These are phyloP conservation scores for Escallonia herrerae DNA, from an alignment of 129 eudicot species.

Conservation along the genomic window DNA sequence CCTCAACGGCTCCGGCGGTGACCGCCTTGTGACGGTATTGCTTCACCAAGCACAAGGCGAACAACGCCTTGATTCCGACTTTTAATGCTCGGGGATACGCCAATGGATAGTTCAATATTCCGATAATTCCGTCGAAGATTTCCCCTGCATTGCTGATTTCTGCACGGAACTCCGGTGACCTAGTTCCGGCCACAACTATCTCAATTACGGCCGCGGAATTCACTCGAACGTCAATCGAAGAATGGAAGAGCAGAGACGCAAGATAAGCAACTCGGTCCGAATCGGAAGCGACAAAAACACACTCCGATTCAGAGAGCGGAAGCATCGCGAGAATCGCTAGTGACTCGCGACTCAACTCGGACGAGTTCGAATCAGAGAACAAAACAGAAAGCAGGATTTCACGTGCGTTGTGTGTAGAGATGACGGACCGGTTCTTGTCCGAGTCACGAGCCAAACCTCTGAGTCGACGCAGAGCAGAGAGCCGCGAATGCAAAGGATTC, in stretches of 20 bases:
- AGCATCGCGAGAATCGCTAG: constrained; percentile 54
- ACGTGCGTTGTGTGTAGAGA: constrained; percentile 39
- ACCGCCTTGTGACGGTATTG: constrained; percentile 91
- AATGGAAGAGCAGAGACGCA: constrained; percentile 51
- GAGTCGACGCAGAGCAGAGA: constrained; percentile 58
- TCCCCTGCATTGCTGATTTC: constrained; percentile 49
- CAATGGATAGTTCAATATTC: constrained; percentile 42
- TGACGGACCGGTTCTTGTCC: constrained; percentile 68
- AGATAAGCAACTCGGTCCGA: constrained; percentile 37
- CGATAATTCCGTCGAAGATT: constrained; percentile 54
- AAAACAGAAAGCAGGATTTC: constrained; percentile 37
- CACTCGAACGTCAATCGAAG: constrained; percentile 65
- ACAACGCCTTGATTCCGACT: constrained; percentile 71
- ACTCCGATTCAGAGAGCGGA: constrained; percentile 54
- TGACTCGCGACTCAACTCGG: constrained; percentile 56
- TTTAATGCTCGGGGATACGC: constrained; percentile 71
- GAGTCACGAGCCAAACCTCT: constrained; percentile 75
- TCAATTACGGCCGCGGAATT: constrained; percentile 78
- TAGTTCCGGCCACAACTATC: constrained; percentile 53
- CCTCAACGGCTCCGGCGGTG: constrained; percentile 73
- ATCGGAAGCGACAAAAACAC: constrained; percentile 41
- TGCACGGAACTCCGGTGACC: constrained; percentile 63
- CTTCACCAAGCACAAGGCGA: constrained; percentile 70
- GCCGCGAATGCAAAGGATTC: constrained; percentile 29
- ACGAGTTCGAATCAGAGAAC: constrained; percentile 30